Evolutionary conservation across 2,329 filamentous ascomycete species (phyloP).

Genomic region (Xylaria sp.): DNA sequence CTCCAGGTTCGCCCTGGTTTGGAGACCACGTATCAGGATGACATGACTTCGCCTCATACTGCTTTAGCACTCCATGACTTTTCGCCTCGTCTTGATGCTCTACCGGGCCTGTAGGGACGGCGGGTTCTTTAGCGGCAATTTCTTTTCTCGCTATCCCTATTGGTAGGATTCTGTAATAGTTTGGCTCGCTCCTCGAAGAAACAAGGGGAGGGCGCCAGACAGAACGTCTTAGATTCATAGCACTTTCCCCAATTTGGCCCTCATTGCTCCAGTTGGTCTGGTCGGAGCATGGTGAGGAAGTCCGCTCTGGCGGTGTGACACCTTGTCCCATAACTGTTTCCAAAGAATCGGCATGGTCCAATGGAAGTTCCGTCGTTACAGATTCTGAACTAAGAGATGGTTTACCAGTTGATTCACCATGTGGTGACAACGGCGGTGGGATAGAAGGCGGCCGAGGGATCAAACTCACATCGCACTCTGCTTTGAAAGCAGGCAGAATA

Average conservation of each 20-base stretch:
- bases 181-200: neutral
- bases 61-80: neutral
- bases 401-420: neutral
- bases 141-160: neutral
- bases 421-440: conserved; percentile 3
- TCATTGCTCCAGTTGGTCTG: neutral
- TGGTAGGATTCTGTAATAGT: neutral
- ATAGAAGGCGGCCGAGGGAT: conserved; percentile 33
- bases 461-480: conserved; percentile 11
- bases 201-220: neutral
- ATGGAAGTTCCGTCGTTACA: neutral
- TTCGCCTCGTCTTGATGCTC: neutral
- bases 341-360: neutral
- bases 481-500: conserved; percentile 7
- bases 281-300: conserved; percentile 26
- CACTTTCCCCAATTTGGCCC: neutral
- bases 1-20: conserved; percentile 45
- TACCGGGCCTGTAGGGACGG: neutral
- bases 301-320: conserved; percentile 15
- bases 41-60: conserved; percentile 33
- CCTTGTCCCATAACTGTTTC: conserved; percentile 1
- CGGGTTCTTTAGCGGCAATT: conserved; percentile 10
- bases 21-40: conserved; percentile 46
- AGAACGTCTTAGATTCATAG: neutral
- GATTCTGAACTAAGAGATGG: neutral